These are phyloP conservation scores for Daldinia eschscholtzii DNA, from an alignment of 2,329 filamentous ascomycete genomes.

Conservation along the genomic window DNA sequence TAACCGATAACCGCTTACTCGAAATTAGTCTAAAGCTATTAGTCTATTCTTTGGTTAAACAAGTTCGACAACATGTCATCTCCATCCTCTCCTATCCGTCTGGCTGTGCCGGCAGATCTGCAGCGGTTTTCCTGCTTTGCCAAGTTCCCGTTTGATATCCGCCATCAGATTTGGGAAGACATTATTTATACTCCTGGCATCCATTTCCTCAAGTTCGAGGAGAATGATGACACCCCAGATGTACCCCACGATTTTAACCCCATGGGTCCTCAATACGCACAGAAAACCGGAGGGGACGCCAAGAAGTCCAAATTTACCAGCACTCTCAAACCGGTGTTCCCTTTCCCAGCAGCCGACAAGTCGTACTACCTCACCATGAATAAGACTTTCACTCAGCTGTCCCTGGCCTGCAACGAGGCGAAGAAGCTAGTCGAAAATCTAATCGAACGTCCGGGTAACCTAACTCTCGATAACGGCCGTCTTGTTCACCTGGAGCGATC, in stretches of 20 bases:
- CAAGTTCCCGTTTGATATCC: slow-evolving; percentile 50
- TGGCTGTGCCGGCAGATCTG: slow-evolving; percentile 43
- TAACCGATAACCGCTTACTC: background rate
- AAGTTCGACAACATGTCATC: slow-evolving; percentile 15
- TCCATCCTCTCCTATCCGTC: slow-evolving; percentile 33
- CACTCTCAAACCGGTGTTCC: slow-evolving; percentile 45
- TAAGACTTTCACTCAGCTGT: slow-evolving; percentile 46
- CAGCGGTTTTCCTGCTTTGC: slow-evolving; percentile 47
- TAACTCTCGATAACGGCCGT: slow-evolving; percentile 45
- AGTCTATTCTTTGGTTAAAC: background rate
- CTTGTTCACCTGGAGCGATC: slow-evolving; percentile 46
- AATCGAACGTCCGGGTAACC: slow-evolving; percentile 42
- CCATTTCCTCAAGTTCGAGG: slow-evolving; percentile 52
- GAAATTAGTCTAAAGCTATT: background rate
- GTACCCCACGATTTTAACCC: background rate
- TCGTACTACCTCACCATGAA: slow-evolving; percentile 49
- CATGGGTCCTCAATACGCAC: background rate
- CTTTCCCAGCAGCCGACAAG: slow-evolving; percentile 44
- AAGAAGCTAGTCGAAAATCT: slow-evolving; percentile 39
- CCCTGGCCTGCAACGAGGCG: slow-evolving; percentile 46
- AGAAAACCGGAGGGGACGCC: background rate
- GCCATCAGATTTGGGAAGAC: slow-evolving; percentile 49
- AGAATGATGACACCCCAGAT: slow-evolving; percentile 16
- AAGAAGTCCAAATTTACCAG: slow-evolving; percentile 36
- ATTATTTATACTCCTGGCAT: slow-evolving; percentile 49